Percentiles rank a stretch among this genome's conserved stretches.
Conservation (phyloP, 2,329 filamentous ascomycete species). For the Aspergillus ruber region DNA sequence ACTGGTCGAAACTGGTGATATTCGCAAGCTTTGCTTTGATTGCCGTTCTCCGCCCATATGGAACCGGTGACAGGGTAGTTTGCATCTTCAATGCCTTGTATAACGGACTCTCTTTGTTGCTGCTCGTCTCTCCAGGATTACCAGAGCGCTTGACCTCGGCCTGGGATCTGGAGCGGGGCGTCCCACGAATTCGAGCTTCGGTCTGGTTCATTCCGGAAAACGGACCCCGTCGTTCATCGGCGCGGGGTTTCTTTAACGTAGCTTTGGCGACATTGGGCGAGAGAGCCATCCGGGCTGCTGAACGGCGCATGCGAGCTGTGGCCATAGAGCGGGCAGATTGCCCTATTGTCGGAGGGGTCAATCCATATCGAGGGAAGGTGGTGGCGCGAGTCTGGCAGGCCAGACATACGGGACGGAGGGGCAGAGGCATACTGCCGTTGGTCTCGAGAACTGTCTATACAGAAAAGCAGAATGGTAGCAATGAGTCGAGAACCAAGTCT, state of each 20-base stretch:
- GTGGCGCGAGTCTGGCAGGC: constrained; percentile 24
- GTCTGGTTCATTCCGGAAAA: constrained; percentile 57
- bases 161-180: constrained; percentile 28
- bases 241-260: constrained; percentile 29
- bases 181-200: constrained; percentile 39
- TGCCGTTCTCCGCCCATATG: constrained; percentile 62
- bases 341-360: constrained; percentile 16
- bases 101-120: constrained; percentile 44
- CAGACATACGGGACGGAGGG: constrained; percentile 25
- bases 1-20: constrained; percentile 72
- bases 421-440: constrained; percentile 23
- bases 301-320: constrained; percentile 26
- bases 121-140: constrained; percentile 25
- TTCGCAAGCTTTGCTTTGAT: constrained; percentile 58
- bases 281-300: constrained; percentile 32
- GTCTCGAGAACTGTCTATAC: too few relatives aligned
- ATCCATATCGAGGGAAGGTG: constrained; percentile 4
- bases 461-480: too few relatives aligned
- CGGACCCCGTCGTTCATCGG: constrained; percentile 44
- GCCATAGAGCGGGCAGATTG: constrained; percentile 28
- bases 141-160: constrained; percentile 40
- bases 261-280: constrained; percentile 26
- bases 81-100: constrained; percentile 95
- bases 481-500: too few relatives aligned
- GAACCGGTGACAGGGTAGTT: constrained; percentile 64